These are phyloP conservation scores for Coniochaeta hoffmannii DNA, from an alignment of 2,329 filamentous ascomycete species.

Conservation along the genomic window DNA sequence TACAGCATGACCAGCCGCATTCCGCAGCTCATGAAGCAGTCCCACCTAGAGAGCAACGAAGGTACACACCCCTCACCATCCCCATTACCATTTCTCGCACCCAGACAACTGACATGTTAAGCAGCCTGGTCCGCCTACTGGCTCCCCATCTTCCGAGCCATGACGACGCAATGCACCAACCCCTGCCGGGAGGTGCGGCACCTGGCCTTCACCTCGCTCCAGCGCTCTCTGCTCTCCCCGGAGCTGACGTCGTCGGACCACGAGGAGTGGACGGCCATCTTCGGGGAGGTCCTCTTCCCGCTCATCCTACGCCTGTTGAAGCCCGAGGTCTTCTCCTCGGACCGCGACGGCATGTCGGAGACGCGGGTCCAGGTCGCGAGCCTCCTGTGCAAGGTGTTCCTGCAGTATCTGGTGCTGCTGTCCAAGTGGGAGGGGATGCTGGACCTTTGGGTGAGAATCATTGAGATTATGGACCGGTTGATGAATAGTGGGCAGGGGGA, in stretches of 20 bases:
- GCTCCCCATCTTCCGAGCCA: constrained; percentile 85
- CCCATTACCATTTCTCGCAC: not conserved
- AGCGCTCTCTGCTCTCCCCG: constrained; percentile 77
- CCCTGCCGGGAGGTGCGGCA: constrained; percentile 89
- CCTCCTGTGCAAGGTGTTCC: constrained; percentile 87
- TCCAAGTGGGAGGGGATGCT: constrained; percentile 84
- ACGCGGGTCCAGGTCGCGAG: constrained; percentile 88
- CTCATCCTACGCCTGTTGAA: constrained; percentile 81
- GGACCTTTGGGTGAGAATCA: constrained; percentile 84
- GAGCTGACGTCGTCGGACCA: constrained; percentile 78
- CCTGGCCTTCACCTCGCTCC: constrained; percentile 77
- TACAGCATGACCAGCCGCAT: constrained; percentile 76
- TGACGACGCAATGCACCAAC: constrained; percentile 88
- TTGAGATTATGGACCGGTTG: constrained; percentile 90
- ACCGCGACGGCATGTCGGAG: constrained; percentile 90
- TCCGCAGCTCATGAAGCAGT: constrained; percentile 82
- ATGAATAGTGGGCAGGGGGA: constrained; percentile 95
- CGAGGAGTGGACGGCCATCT: constrained; percentile 91
- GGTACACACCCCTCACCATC: constrained; percentile 36
- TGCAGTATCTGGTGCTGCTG: constrained; percentile 83
- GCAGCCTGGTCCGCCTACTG: constrained; percentile 97
- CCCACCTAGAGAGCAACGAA: constrained; percentile 81
- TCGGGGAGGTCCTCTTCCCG: constrained; percentile 88
- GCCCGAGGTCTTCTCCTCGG: constrained; percentile 87
- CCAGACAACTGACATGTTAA: constrained; percentile 17